phyloP scores from a whole-genome alignment of 1,139 yeast species.

The Candida neerlandica region DNA sequence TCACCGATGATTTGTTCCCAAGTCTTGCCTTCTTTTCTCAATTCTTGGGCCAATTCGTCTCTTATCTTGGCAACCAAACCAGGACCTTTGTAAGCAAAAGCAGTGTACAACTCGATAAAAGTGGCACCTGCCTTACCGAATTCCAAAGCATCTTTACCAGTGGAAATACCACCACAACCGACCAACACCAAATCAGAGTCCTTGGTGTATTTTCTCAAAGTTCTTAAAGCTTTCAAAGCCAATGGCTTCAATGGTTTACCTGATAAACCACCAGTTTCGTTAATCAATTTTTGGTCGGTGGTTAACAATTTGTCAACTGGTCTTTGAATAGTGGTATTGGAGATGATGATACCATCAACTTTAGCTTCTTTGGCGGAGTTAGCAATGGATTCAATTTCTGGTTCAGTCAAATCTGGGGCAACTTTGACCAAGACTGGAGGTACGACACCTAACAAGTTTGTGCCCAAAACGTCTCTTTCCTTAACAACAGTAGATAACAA shows the following conservation, averaged over 20 bases:
- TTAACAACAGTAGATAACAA: conserved; percentile 66
- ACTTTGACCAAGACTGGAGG: conserved; percentile 88
- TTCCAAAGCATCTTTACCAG: conserved; percentile 85
- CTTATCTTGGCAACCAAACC: conserved; percentile 80
- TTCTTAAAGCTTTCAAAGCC: conserved; percentile 68
- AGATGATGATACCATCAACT: conserved; percentile 89
- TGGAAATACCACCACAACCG: conserved; percentile 93
- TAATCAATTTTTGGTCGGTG: conserved; percentile 38
- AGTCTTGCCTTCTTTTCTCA: conserved; percentile 73
- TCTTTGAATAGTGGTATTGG: conserved; percentile 88
- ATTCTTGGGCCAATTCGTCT: conserved; percentile 68
- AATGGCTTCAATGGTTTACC: conserved; percentile 90
- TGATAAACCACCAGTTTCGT: conserved; percentile 84
- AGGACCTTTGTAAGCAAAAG: conserved; percentile 92
- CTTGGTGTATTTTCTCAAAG: conserved; percentile 75
- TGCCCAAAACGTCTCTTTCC: conserved; percentile 53
- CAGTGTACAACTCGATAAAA: conserved; percentile 81
- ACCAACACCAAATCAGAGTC: conserved; percentile 71
- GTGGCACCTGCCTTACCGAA: conserved; percentile 94
- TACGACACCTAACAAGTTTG: conserved; percentile 42
- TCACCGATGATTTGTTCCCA: conserved; percentile 78
- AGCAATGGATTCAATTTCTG: conserved; percentile 83
- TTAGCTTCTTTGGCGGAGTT: conserved; percentile 73
- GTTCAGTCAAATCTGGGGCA: conserved; percentile 88
- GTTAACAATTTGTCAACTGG: conserved; percentile 57